Conservation (phyloP, 2,329 filamentous ascomycete genomes). For the Penicillium polonicum region DNA sequence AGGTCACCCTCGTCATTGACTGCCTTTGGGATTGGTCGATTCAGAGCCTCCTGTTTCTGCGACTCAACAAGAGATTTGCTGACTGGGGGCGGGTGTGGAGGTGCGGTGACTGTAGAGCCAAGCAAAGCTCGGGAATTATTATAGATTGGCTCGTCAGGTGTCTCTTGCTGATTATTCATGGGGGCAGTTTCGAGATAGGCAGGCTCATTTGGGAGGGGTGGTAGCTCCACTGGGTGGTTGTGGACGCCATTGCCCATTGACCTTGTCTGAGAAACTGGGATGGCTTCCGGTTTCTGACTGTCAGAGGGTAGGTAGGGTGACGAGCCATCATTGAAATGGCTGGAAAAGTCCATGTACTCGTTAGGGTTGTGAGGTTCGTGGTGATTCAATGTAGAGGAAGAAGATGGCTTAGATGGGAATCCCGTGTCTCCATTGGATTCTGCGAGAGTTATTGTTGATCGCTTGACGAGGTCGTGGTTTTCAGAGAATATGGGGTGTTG, state of each 20-base stretch:
- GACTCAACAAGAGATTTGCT: neutral
- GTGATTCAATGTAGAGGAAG: conserved; percentile 22
- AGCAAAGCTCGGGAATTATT: neutral
- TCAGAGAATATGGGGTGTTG: conserved; percentile 12
- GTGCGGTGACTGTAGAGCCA: neutral
- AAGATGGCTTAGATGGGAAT: conserved; percentile 22
- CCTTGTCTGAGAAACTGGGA: conserved; percentile 5
- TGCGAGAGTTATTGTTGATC: conserved; percentile 24
- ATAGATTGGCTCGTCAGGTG: neutral
- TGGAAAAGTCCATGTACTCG: conserved; percentile 12
- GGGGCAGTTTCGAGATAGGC: neutral
- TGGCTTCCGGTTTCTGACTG: conserved; percentile 1
- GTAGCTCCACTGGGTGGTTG: neutral
- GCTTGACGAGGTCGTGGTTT: conserved; percentile 17
- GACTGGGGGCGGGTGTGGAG: neutral
- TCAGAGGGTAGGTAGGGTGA: conserved; percentile 1
- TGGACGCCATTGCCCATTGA: conserved; percentile 2
- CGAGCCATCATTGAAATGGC: conserved; percentile 4
- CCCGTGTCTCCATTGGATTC: conserved; percentile 16
- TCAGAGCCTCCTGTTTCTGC: neutral
- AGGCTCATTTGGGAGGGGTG: neutral
- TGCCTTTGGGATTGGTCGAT: neutral
- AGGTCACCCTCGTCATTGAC: neutral
- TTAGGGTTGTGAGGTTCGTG: conserved; percentile 10
- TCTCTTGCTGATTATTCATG: neutral